Evolutionary conservation across 2,329 filamentous ascomycete genomes (phyloP), one percentile per base, ranked within the genome.

Genomic region (Penicillium decumbens): DNA sequence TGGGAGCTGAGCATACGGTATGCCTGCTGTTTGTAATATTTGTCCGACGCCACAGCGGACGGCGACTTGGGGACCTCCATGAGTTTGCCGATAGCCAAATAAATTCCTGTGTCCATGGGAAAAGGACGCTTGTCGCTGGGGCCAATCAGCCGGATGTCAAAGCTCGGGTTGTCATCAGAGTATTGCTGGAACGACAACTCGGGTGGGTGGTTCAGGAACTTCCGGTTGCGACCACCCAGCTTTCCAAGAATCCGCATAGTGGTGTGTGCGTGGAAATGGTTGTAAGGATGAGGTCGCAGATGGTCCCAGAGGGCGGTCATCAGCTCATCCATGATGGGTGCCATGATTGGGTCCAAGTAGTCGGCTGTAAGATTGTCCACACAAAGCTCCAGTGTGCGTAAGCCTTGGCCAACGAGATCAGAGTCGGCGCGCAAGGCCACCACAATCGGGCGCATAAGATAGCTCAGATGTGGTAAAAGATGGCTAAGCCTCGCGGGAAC

Each of bases 241-340:
- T 99, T 98, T 12, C 93, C 93, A 1, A 99, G 79, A 49, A 99
- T 98, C 40, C 93, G 80, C 85, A 98, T 95, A 0, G 93, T 97
- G 0, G 93, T 97, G 66, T 99, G 93, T 0, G 95, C 89, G 65
- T 97, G 92, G 70, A 96, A 95, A 69, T 98, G 95, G 62, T 88
- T 95, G 69, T 98, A 95, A 0, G 93, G 93, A 55, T 91, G 86
- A 6, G 93, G 95, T 61, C 87, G 88, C 37, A 99, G 79, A 68
- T 98, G 95, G 56, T 96, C 91, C 79, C 95, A 98, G 1, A 99
- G 78, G 1, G 92, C 92, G 41, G 90, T 93, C 93, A 98, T 98
- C 39, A 99, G 77, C 65, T 99, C 93, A 62, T 98, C 92, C 69
- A 99, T 97, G 24, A 97, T 95, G 0, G 93, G 95, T 2, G 92